Evolutionary conservation across 2,329 filamentous ascomycete species (phyloP), one percentile per base, ranked within the genome.

Genomic region (Aquanectria penicillioides): DNA sequence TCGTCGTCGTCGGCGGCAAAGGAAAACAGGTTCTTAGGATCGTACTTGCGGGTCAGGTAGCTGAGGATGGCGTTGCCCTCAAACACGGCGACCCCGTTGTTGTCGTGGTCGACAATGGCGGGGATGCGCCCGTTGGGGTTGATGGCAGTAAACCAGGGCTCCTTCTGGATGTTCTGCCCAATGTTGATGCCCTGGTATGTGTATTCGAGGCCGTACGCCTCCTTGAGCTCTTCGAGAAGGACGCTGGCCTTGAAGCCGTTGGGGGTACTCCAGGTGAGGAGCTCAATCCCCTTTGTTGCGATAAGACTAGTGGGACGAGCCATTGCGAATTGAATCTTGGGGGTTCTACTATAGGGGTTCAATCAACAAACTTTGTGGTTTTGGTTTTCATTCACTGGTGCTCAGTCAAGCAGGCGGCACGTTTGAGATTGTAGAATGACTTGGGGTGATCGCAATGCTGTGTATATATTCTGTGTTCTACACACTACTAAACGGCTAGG

Each of bases 31-130:
- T 73, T 34, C 40, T 91, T 86, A 0, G 80, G 78, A 72, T 93
- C 91, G 70, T 93, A 93, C 63, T 84, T 84, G n/a, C 88, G 85
- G 9, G 87, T 84, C 17, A 94, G 81, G 74, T 94, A 94, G 58
- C 85, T 81, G 69, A 94, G 81, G 68, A 94, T 94, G 59, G 89
- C 85, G 41, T 88, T 84, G 38, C 88, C 89, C 75, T 95, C 92
- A 68, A 94, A 94, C 23, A 94, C 86, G 37, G 83, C 75, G 48
- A 90, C 84, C 41, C 75, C 82, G 54, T 78, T 77, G 61, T 85
- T 81, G 73, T 90, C 86, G 64, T 90, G 87, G 75, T 90, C 87
- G 25, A 89, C 81, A 41, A 90, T 83, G 41, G 84, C 86, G 2
- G 87, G 86, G 65, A 89, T 89, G 13, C 86, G 81, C 3, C 87